Base-by-base conservation (phyloP, 2,329 filamentous ascomycete species). In the Pseudonectria foliicola region DNA sequence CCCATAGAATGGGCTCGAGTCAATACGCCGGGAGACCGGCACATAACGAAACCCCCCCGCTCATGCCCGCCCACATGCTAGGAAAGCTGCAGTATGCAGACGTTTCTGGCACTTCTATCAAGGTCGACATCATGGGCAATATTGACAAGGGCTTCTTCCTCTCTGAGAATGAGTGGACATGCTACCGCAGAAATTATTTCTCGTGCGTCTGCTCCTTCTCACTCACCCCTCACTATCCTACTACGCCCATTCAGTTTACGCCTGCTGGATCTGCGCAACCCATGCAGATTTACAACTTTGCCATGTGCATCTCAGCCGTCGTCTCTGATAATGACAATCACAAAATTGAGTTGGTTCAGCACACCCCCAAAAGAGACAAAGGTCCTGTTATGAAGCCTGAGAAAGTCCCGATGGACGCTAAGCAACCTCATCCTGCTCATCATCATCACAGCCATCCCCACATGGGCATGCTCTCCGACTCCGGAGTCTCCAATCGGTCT, bases 61-160 rank as follows among this genome's bases (percentile, higher is more conserved):
- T 80, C 14, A 54, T 62, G 43, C 45, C 63, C 6, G 62, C 75
- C 34, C 65, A 66, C 18, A 68, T 67, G 25, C 65, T 80, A 34
- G 75, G 76, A 27, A 71, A 71, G n/a, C 70, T 87, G 36, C 69
- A 71, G 37, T 82, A 80, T 49, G 66, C 61, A 4, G 73, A 85
- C 31, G 57, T 53, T 6, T 56, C 48, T 11, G 46, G 48, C 31
- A 63, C 66, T 3, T 64, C 68, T 1, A 71, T 92, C 45, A 80
- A 79, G 44, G 72, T 84, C 13, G 81, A 85, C 11, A 85, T 95
- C 44, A 71, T 80, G 21, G 85, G 85, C 25, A 82, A 78, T 50
- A 87, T 94, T 40, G 85, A 93, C 57, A 93, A 94, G 51, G 88
- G 88, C 0, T 93, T 94, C 62, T 94, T 95, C 56, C 67, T 80